Base-by-base conservation (phyloP, 2,329 filamentous ascomycete genomes). In the Emmonsiellopsis sp. region DNA sequence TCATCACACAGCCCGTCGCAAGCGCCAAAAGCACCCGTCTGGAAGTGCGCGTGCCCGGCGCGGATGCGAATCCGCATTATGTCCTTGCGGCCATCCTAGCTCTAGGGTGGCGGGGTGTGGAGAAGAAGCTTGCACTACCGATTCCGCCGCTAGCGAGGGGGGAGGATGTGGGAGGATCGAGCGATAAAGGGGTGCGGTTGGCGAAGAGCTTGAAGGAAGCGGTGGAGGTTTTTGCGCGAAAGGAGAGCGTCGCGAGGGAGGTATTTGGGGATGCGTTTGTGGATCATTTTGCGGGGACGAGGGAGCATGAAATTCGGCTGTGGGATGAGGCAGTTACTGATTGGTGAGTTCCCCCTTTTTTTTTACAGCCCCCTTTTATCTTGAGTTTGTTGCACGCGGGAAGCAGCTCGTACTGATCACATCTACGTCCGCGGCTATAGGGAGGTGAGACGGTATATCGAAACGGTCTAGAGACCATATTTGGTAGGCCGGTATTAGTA, bases 251-350 rank as follows among this genome's bases (percentile, higher is more conserved):
- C 13, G 93, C 93, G n/a, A 79, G 93, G 54, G 88, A 97, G 67
- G 87, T 95, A 0, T 88, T 98, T 70, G 93, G 93, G 0, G 87
- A 97, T 68, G 87, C 86, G 7, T 98, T 98, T 71, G 93, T 98
- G 2, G 91, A 97, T 13, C 93, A 97, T 69, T 98, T 85, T 74
- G 88, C 85, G 10, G 93, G 93, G 13, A 95, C 92, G 14, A 81
- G 93, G 58, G 86, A 95, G 68, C 91, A 98, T 70, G 93, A 98
- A 72, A 80, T 93, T 55, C 77, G 87, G 56, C 72, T 95, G 17
- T 98, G 88, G 86, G 91, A 97, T 63, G 92, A 97, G 69, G 91
- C 91, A 2, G 92, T 97, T 5, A 97, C 93, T 17, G 93, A 97
- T 70, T 97, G 92, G 90, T 92, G 77, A 69, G 86, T 83, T 53